A percentile compares a stretch with the other conserved stretches of the same genome.
These are phyloP conservation scores for Dothideomycetes sp. DNA, from an alignment of 2,329 filamentous ascomycete species.

Conservation along the genomic window DNA sequence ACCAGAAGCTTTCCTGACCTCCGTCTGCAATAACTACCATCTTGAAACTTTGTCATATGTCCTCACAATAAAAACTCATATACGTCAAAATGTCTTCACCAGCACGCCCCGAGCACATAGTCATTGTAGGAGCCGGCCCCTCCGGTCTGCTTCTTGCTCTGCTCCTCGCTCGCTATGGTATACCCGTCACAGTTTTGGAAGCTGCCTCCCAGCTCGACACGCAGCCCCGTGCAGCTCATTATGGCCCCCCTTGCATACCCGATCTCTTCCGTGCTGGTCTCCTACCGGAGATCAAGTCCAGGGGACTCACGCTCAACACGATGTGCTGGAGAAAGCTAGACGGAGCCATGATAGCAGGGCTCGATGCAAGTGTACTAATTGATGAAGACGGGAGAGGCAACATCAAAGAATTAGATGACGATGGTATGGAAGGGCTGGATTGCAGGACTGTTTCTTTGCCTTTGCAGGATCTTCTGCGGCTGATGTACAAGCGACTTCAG, in stretches of 20 bases:
- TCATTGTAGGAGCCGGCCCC: constrained; percentile 30
- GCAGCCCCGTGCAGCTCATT: constrained; percentile 31
- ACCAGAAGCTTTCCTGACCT: too few relatives aligned
- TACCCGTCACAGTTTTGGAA: constrained; percentile 24
- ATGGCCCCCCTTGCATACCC: constrained; percentile 29
- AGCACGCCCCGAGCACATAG: too few relatives aligned
- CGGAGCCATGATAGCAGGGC: constrained; percentile 15
- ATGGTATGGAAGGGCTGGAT: constrained; percentile 10
- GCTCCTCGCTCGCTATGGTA: constrained; percentile 23
- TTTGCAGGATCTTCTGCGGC: constrained; percentile 16
- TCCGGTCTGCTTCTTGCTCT: constrained; percentile 30
- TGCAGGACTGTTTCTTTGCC: constrained; percentile 14
- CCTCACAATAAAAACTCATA: too few relatives aligned
- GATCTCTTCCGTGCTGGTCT: constrained; percentile 26
- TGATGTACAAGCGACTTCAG: constrained; percentile 9
- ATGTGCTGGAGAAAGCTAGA: constrained; percentile 19
- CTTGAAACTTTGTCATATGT: too few relatives aligned
- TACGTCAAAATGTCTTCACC: too few relatives aligned
- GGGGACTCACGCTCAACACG: constrained; percentile 15
- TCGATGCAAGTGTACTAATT: constrained; percentile 16
- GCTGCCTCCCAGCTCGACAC: constrained; percentile 16
- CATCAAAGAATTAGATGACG: too few relatives aligned
- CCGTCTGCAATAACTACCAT: too few relatives aligned
- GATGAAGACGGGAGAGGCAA: too few relatives aligned
- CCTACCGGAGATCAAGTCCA: constrained; percentile 20